Conservation (phyloP, 495 filamentous ascomycete species). For the Venustampulla echinocandica region DNA sequence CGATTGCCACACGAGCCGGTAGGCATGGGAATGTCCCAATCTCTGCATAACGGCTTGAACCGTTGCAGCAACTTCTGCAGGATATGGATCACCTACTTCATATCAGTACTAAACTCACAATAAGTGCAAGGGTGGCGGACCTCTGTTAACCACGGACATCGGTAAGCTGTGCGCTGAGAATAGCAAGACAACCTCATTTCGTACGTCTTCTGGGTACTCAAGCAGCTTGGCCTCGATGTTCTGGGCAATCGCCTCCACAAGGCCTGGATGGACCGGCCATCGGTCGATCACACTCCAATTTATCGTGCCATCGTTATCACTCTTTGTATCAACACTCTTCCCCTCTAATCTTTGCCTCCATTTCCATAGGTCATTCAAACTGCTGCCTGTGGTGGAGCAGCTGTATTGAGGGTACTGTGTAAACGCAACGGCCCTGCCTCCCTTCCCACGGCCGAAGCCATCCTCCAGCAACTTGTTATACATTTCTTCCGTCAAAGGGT, state of each 20-base stretch:
- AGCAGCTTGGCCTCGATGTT: constrained; percentile 79
- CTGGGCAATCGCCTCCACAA: constrained; percentile 83
- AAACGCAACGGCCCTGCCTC: constrained; percentile 89
- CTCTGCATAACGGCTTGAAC: constrained; percentile 93
- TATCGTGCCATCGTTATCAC: constrained; percentile 55
- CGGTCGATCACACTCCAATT: constrained; percentile 97
- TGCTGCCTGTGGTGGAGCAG: constrained; percentile 96
- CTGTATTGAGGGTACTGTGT: constrained; percentile 99
- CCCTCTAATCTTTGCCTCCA: constrained; percentile 85
- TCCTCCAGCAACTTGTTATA: constrained; percentile 74
- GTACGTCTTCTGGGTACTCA: constrained; percentile 71
- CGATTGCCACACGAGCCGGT: constrained; percentile 94
- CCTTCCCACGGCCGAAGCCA: constrained; percentile 78
- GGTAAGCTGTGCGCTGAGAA: constrained; percentile 95
- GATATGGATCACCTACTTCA: constrained; percentile 79
- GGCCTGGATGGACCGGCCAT: constrained; percentile 84
- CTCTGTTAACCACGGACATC: constrained; percentile 93
- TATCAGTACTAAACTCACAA: not conserved
- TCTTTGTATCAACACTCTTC: constrained; percentile 36
- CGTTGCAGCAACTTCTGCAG: constrained; percentile 94
- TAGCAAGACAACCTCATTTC: constrained; percentile 72
- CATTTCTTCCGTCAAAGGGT: constrained; percentile 89
- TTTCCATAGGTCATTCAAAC: constrained; percentile 95
- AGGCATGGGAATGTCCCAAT: constrained; percentile 77
- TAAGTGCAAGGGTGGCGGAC: constrained; percentile 30